Evolutionary conservation across 768 basidiomycete genomes (phyloP).

Genomic region (Leccinum uliginosum): DNA sequence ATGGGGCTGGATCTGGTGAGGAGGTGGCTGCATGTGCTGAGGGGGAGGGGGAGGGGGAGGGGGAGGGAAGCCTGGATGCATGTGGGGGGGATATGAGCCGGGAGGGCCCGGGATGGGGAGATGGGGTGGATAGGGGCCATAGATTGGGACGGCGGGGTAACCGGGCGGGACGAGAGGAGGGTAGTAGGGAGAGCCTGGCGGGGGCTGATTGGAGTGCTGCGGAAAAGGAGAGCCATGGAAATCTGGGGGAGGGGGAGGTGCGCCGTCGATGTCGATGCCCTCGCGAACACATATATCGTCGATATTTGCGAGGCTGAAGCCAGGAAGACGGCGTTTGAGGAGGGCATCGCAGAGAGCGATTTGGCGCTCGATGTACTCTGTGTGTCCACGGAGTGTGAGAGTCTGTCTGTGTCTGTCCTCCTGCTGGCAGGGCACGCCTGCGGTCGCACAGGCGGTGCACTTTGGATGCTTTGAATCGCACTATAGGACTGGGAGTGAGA

Average conservation of each 20-base stretch:
- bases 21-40: slow-evolving; percentile 32
- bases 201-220: slow-evolving; percentile 22
- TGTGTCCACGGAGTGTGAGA: slow-evolving; percentile 78
- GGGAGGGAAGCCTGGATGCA: slow-evolving; percentile 60
- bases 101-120: slow-evolving; percentile 37
- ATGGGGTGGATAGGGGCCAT: slow-evolving; percentile 40
- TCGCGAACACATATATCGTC: slow-evolving; percentile 63
- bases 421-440: slow-evolving; percentile 77
- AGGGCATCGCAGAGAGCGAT: slow-evolving; percentile 75
- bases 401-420: slow-evolving; percentile 87
- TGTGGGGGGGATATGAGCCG: slow-evolving; percentile 50
- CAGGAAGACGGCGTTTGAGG: slow-evolving; percentile 67
- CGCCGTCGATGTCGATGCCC: slow-evolving; percentile 50
- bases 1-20: slow-evolving; percentile 35
- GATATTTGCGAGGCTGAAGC: slow-evolving; percentile 61
- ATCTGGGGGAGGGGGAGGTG: slow-evolving; percentile 25
- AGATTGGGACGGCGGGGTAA: slow-evolving; percentile 41
- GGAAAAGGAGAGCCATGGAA: slow-evolving; percentile 34
- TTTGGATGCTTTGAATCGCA: slow-evolving; percentile 89
- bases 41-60: slow-evolving; percentile 42
- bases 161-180: slow-evolving; percentile 39
- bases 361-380: slow-evolving; percentile 77
- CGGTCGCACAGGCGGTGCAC: slow-evolving; percentile 81
- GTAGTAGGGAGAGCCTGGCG: slow-evolving; percentile 30
- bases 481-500: slow-evolving; percentile 43